Evolutionary conservation across 768 basidiomycete genomes (phyloP).

Genomic region (Leccinum subgranulosum): DNA sequence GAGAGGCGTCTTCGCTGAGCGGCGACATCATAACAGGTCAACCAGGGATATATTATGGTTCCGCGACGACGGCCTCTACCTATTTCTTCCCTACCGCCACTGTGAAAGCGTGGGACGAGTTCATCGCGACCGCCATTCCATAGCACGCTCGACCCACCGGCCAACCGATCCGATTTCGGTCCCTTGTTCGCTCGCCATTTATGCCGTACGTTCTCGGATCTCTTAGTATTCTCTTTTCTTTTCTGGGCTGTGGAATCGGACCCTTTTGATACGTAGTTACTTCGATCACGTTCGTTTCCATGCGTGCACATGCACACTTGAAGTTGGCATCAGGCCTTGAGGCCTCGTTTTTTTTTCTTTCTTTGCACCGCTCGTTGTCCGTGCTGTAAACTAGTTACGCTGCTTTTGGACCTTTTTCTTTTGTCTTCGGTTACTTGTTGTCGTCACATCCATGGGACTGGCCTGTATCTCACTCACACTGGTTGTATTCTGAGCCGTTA

Average conservation of each 20-base stretch:
- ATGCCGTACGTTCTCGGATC: not conserved
- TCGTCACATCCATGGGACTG: not conserved
- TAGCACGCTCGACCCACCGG: not conserved
- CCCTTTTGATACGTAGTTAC: not conserved
- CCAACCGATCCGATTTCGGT: no score
- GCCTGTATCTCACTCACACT: no score
- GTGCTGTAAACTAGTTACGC: no score
- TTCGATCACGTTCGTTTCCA: not conserved
- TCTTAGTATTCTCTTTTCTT: not conserved
- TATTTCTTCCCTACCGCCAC: constrained; percentile 55
- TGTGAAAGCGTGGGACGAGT: constrained; percentile 53
- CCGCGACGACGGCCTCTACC: constrained; percentile 46
- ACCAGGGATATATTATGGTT: constrained; percentile 55
- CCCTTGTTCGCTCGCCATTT: not conserved
- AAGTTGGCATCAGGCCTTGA: no score
- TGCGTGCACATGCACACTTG: not conserved
- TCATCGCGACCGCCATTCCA: constrained; percentile 40
- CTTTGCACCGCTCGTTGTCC: not conserved
- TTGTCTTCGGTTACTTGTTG: not conserved
- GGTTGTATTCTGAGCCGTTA: not conserved
- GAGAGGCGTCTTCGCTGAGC: constrained; percentile 46
- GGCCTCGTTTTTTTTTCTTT: not conserved
- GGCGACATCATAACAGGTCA: constrained; percentile 50
- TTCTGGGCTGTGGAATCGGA: not conserved
- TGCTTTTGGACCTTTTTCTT: not conserved